Percentiles rank a stretch among this genome's conserved stretches.
phyloP scores from a whole-genome alignment of 1,284 basidiomycete species.

The Wolfiporia cocos region DNA sequence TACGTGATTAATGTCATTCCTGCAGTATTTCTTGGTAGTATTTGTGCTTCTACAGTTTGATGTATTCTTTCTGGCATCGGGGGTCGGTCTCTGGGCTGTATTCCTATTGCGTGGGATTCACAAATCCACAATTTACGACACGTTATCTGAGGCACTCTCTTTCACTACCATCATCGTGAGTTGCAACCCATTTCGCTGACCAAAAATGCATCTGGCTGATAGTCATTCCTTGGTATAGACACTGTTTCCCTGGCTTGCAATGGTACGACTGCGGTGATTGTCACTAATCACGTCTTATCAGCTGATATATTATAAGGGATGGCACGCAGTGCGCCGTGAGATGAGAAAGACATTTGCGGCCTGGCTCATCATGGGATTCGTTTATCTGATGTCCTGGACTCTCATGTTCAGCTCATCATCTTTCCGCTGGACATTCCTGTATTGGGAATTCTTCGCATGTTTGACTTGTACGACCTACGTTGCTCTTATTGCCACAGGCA shows the following conservation, averaged over 20 bases:
- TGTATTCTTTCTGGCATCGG: slow-evolving; percentile 43
- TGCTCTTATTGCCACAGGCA: slow-evolving; percentile 36
- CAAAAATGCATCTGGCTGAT: too few relatives aligned
- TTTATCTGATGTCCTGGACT: slow-evolving; percentile 36
- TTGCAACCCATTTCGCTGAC: too few relatives aligned
- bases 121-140: slow-evolving; percentile 35
- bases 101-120: slow-evolving; percentile 42
- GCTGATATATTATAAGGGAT: too few relatives aligned
- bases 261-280: too few relatives aligned
- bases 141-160: slow-evolving; percentile 38
- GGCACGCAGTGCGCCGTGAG: slow-evolving; percentile 45
- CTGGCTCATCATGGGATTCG: slow-evolving; percentile 36
- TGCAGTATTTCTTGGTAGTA: slow-evolving; percentile 47
- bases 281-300: too few relatives aligned
- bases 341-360: slow-evolving; percentile 32
- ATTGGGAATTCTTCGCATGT: slow-evolving; percentile 51
- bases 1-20: too few relatives aligned
- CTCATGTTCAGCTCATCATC: slow-evolving; percentile 48
- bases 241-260: too few relatives aligned
- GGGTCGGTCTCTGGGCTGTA: slow-evolving; percentile 50
- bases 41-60: slow-evolving; percentile 53
- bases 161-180: slow-evolving; percentile 39
- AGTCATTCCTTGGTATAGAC: too few relatives aligned
- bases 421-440: slow-evolving; percentile 48
- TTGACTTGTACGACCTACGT: slow-evolving; percentile 41